phyloP scores from a whole-genome alignment of 2,329 filamentous ascomycete species.

The Diaporthe batatas region DNA sequence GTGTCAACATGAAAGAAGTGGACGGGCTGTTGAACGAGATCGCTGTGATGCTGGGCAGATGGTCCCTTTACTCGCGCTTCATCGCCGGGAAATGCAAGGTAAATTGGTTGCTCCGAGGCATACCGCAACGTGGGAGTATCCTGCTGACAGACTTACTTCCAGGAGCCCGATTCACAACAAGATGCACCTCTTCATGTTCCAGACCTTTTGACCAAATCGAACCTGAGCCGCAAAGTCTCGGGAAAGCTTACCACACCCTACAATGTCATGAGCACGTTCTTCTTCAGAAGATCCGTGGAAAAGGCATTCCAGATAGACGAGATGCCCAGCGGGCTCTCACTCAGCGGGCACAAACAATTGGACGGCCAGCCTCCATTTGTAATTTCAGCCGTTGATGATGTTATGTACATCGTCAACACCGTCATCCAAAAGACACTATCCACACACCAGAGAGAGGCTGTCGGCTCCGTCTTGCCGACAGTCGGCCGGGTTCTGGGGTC shows the following conservation, averaged over 20 bases:
- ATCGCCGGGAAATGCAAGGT: conserved; percentile 88
- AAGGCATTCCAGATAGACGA: conserved; percentile 98
- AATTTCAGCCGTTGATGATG: conserved; percentile 94
- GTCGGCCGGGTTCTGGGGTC: conserved; percentile 84
- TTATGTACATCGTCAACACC: conserved; percentile 98
- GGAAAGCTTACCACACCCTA: conserved; percentile 83
- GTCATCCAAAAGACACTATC: conserved; percentile 88
- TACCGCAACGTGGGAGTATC: conserved; percentile 39
- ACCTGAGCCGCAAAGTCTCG: conserved; percentile 82
- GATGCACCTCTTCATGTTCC: conserved; percentile 75
- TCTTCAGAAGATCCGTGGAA: conserved; percentile 95
- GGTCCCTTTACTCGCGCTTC: conserved; percentile 93
- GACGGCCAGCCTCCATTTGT: conserved; percentile 89
- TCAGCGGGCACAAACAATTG: conserved; percentile 79
- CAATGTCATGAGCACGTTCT: conserved; percentile 94
- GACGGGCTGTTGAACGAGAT: conserved; percentile 90
- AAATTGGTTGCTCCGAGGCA: conserved; percentile 52
- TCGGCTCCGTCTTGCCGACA: conserved; percentile 82
- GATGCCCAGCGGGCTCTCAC: conserved; percentile 80
- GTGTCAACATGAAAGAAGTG: conserved; percentile 96
- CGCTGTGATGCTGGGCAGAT: conserved; percentile 90
- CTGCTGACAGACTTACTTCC: conserved; percentile 47
- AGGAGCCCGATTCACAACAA: conserved; percentile 66
- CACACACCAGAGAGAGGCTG: conserved; percentile 84
- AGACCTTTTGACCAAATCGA: conserved; percentile 81